Evolutionary conservation across 345 rosid genomes (phyloP).

Genomic region (Hibiscus syriacus): DNA sequence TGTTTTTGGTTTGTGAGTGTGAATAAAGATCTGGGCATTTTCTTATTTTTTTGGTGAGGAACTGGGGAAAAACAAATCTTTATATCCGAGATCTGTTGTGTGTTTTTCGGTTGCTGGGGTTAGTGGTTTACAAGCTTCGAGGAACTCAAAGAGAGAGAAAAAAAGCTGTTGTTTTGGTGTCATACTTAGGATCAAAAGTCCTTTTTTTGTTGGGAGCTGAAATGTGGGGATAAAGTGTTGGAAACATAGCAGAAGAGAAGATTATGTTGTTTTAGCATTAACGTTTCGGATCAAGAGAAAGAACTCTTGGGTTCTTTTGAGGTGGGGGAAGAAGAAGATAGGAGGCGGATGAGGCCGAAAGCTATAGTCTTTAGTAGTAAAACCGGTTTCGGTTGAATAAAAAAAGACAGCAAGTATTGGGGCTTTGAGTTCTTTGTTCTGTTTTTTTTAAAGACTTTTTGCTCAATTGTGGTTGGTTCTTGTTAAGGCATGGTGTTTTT

Average conservation of each 20-base stretch:
- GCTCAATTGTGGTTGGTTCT: conserved; percentile 19
- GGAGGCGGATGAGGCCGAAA: conserved; percentile 46
- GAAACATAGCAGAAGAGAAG: not conserved
- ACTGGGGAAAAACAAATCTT: not conserved
- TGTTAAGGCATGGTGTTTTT: conserved; percentile 15
- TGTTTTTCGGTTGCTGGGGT: conserved; percentile 14
- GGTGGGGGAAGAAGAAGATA: conserved; percentile 18
- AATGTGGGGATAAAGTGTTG: conserved; percentile 24
- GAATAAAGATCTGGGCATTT: conserved; percentile 31
- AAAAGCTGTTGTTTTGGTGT: not conserved
- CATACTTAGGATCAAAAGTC: conserved; percentile 4
- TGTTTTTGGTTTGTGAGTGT: conserved; percentile 7
- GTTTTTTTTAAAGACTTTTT: conserved; percentile 12
- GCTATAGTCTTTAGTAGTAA: conserved; percentile 38
- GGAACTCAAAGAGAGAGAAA: not conserved
- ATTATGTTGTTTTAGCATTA: conserved; percentile 14
- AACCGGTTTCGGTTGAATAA: conserved; percentile 49
- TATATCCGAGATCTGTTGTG: conserved; percentile 8
- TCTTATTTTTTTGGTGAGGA: not conserved
- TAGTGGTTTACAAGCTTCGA: conserved; percentile 6
- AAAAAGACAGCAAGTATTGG: not conserved
- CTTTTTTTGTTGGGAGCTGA: conserved; percentile 15
- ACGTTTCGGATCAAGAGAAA: conserved; percentile 9
- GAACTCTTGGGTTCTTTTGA: conserved; percentile 13
- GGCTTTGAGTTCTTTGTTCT: not conserved